Evolutionary conservation across 768 basidiomycete species (phyloP).

Genomic region (Lyophyllum shimeji): DNA sequence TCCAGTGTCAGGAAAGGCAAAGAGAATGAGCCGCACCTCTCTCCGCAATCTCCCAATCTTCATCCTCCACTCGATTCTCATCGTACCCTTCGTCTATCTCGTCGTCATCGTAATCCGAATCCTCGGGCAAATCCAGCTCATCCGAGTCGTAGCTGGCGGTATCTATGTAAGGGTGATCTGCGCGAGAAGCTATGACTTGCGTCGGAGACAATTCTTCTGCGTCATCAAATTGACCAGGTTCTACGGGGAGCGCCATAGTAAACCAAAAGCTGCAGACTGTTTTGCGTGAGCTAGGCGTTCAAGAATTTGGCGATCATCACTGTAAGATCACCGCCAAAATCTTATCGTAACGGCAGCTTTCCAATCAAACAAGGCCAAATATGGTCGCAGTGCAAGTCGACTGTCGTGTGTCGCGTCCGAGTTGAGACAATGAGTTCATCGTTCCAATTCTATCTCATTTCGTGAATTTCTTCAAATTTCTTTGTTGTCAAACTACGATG

Average conservation of each 20-base stretch:
- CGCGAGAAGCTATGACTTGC: slow-evolving; percentile 16
- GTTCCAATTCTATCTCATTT: neutral
- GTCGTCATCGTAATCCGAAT: slow-evolving; percentile 39
- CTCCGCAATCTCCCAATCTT: slow-evolving; percentile 87
- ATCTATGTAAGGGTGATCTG: slow-evolving; percentile 45
- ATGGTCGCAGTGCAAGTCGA: neutral
- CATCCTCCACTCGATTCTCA: slow-evolving; percentile 72
- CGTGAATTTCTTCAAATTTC: neutral
- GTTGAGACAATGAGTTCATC: too few species aligned
- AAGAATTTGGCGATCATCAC: neutral
- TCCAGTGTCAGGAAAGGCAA: neutral
- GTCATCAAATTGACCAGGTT: slow-evolving; percentile 64
- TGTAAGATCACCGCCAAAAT: neutral
- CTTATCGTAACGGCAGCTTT: neutral
- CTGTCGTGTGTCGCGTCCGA: too few species aligned
- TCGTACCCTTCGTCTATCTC: slow-evolving; percentile 50
- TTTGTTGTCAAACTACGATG: slow-evolving; percentile 22
- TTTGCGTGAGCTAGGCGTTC: neutral
- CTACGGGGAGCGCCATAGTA: slow-evolving; percentile 33
- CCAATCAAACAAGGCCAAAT: neutral
- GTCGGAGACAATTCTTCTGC: slow-evolving; percentile 35
- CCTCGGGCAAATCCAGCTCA: slow-evolving; percentile 27
- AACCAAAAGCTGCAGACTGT: neutral
- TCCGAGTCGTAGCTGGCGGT: slow-evolving; percentile 37
- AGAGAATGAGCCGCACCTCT: slow-evolving; percentile 49